Base-by-base conservation (phyloP, 192 early-diverging fungal genomes). In the Coemansia sp. region DNA sequence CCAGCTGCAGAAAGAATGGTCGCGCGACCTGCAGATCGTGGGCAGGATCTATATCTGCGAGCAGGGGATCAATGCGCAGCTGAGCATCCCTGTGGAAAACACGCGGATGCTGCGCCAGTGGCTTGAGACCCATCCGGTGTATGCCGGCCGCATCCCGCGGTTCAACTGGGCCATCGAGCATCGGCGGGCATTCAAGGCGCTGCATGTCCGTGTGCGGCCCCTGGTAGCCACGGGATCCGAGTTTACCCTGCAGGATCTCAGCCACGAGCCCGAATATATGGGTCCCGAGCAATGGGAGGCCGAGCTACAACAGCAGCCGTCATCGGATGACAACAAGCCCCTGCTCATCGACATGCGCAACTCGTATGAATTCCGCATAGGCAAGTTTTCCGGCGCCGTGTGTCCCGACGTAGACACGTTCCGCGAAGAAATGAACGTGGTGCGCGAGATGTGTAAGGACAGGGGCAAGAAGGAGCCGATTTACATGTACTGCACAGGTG, bases 401-500 rank as follows among this genome's bases (percentile, higher is more conserved):
- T 77, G 86, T 29, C 87, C 85, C 6, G 87, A 89, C 59, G 87
- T 83, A 5, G 86, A 88, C 50, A 92, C 90, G 3, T 92, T 88
- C 61, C 79, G 83, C 51, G 89, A 85, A 19, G 87, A 86, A 24
- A 82, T 92, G 59, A 78, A 73, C 7, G 82, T 71, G 0, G 87
- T 92, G 83, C 75, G 86, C 23, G 76, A 82, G 0, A 78, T 92
- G 62, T 83, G 82, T 55, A 49, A 69, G 36, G 67, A 78, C 58
- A 49, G 67, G 27, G 68, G 76, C 27, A 73, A 81, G 34, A 78
- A 85, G 35, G 74, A 86, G 51, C 86, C 88, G 16, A 83, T 92
- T 6, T 88, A 83, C 67, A 92, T 92, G 90, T 92, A 92, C 58
- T 92, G 90, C 68, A 90, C 90, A 6, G 90, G 90, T 29, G 90